Percentiles rank a stretch among this genome's conserved stretches.
Evolutionary conservation across 148 eudicot species (phyloP).

Genomic region (Nepenthes mirabilis): DNA sequence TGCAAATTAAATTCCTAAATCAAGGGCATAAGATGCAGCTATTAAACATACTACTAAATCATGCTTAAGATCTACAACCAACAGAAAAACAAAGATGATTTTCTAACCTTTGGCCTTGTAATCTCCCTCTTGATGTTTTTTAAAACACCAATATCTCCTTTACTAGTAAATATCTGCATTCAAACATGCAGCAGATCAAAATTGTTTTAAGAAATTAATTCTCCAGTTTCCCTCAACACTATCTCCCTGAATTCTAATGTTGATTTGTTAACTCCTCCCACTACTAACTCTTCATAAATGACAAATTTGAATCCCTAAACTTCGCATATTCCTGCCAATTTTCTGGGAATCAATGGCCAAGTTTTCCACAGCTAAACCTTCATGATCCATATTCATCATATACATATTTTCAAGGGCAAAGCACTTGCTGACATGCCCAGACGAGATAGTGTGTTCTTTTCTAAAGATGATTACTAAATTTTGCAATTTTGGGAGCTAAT

Average conservation of each 20-base stretch:
- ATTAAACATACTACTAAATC: neutral
- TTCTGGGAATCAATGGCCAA: too few species aligned
- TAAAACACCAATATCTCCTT: conserved; percentile 68
- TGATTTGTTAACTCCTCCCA: too few species aligned
- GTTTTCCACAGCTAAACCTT: too few species aligned
- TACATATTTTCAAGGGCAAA: too few species aligned
- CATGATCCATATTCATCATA: too few species aligned
- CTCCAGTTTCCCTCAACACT: too few species aligned
- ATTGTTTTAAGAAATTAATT: neutral
- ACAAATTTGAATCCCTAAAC: too few species aligned
- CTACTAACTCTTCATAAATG: too few species aligned
- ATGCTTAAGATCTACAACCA: conserved; percentile 2
- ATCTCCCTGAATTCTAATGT: too few species aligned
- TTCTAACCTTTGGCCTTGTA: conserved; percentile 62
- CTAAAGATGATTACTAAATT: neutral
- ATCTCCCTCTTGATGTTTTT: conserved; percentile 59
- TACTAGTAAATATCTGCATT: conserved; percentile 69
- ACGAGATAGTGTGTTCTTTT: neutral
- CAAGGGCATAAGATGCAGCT: neutral
- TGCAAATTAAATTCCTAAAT: conserved; percentile 68
- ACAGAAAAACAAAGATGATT: conserved; percentile 1
- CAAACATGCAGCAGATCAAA: conserved; percentile 3
- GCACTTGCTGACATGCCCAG: too few species aligned
- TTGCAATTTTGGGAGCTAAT: too few species aligned
- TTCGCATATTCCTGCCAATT: too few species aligned